Percentiles rank a stretch among this genome's conserved stretches.
These are phyloP conservation scores for Helenozyma baotianmanensis DNA, from an alignment of 805 yeast genomes.

Conservation along the genomic window DNA sequence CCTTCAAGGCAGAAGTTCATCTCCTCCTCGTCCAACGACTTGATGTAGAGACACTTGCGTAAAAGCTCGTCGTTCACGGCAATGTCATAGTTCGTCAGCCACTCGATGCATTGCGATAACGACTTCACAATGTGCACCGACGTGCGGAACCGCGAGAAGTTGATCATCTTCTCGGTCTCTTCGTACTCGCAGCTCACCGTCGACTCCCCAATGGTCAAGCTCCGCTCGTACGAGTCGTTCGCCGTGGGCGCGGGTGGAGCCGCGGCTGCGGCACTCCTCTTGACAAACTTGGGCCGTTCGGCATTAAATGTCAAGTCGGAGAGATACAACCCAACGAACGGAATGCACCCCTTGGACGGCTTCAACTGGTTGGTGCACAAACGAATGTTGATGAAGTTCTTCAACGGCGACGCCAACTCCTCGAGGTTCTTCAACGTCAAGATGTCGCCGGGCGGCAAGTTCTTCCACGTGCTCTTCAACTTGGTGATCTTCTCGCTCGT, in stretches of 20 bases:
- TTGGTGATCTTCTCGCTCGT: conserved; percentile 59
- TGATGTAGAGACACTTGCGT: conserved; percentile 80
- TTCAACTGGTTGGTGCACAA: conserved; percentile 54
- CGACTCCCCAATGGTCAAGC: conserved; percentile 9
- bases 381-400: conserved; percentile 68
- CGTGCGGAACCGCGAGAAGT: conserved; percentile 72
- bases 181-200: conserved; percentile 5
- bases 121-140: conserved; percentile 74
- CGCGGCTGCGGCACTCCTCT: conserved; percentile 4
- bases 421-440: conserved; percentile 64
- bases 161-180: conserved; percentile 47
- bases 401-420: conserved; percentile 65
- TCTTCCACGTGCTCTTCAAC: conserved; percentile 68
- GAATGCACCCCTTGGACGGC: conserved; percentile 74
- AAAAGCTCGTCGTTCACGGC: conserved; percentile 57
- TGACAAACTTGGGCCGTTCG: conserved; percentile 50
- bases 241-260: background rate
- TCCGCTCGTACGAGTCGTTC: conserved; percentile 1
- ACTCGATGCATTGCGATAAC: conserved; percentile 75
- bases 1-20: conserved; percentile 39
- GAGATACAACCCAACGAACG: conserved; percentile 82
- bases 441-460: conserved; percentile 67
- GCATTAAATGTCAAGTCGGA: conserved; percentile 78
- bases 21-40: conserved; percentile 68
- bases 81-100: conserved; percentile 68